Evolutionary conservation across 768 basidiomycete species (phyloP).

Genomic region (Podaxis sp.): DNA sequence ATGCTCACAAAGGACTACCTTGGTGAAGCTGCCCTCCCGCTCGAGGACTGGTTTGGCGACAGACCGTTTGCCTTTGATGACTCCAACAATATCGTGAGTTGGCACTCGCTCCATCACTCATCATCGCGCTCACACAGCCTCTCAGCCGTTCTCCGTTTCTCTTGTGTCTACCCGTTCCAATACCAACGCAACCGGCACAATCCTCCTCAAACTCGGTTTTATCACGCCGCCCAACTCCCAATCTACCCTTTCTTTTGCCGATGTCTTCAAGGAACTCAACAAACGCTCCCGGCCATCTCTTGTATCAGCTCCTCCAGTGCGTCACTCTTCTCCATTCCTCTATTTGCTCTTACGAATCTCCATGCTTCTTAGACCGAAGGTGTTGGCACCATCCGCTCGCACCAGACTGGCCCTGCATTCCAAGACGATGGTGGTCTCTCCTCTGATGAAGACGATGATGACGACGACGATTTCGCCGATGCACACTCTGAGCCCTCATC

Average conservation of each 20-base stretch:
- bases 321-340: slow-evolving; percentile 23
- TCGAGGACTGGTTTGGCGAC: slow-evolving; percentile 77
- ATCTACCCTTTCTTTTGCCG: slow-evolving; percentile 45
- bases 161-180: slow-evolving; percentile 41
- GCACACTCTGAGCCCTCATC: slow-evolving; percentile 23
- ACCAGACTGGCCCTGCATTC: slow-evolving; percentile 50
- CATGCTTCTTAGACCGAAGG: slow-evolving; percentile 67
- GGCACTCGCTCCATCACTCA: neutral
- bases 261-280: slow-evolving; percentile 60
- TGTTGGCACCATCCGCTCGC: slow-evolving; percentile 76
- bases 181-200: slow-evolving; percentile 37
- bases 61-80: slow-evolving; percentile 55
- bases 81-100: slow-evolving; percentile 63
- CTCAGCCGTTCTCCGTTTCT: slow-evolving; percentile 34
- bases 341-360: slow-evolving; percentile 4
- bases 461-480: slow-evolving; percentile 28
- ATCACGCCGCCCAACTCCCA: slow-evolving; percentile 41
- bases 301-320: slow-evolving; percentile 75
- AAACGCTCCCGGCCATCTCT: slow-evolving; percentile 65
- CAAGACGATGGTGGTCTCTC: slow-evolving; percentile 81
- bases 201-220: slow-evolving; percentile 48
- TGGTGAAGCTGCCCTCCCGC: slow-evolving; percentile 75
- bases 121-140: neutral
- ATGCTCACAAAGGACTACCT: slow-evolving; percentile 89
- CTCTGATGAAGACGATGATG: slow-evolving; percentile 36